These are phyloP conservation scores for Botrytis aclada DNA, from an alignment of 2,329 filamentous ascomycete species.

Conservation along the genomic window DNA sequence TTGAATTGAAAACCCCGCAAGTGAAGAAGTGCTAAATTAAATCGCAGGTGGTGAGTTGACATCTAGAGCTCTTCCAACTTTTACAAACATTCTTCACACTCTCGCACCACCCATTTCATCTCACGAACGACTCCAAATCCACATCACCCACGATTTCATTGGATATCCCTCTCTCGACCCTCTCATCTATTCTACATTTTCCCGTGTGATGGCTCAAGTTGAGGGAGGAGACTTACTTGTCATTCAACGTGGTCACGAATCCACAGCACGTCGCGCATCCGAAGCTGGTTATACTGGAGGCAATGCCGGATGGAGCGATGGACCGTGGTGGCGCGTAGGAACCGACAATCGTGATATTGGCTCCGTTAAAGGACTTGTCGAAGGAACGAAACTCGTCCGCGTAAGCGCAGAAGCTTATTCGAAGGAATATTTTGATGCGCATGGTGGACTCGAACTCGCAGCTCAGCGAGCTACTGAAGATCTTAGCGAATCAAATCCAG, in stretches of 20 bases:
- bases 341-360: conserved; percentile 72
- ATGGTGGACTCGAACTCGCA: conserved; percentile 77
- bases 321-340: conserved; percentile 88
- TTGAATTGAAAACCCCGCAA: background rate
- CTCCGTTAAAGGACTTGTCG: conserved; percentile 72
- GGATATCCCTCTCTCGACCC: conserved; percentile 94
- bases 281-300: conserved; percentile 56
- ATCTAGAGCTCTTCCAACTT: conserved; percentile 85
- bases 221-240: conserved; percentile 95
- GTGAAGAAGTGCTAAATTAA: conserved; percentile 21
- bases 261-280: conserved; percentile 63
- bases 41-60: conserved; percentile 76
- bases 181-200: conserved; percentile 86
- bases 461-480: conserved; percentile 76
- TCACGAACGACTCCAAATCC: conserved; percentile 94
- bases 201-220: conserved; percentile 96
- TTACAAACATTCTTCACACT: conserved; percentile 91
- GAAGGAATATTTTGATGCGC: conserved; percentile 73
- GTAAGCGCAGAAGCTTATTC: conserved; percentile 88
- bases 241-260: conserved; percentile 88
- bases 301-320: conserved; percentile 78
- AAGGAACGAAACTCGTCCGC: conserved; percentile 87
- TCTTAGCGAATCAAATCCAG: conserved; percentile 80
- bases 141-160: conserved; percentile 93
- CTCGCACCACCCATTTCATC: conserved; percentile 94